Evolutionary conservation across 441 rosid genomes (phyloP), one percentile per base, ranked within the genome.

Genomic region (Corymbia calophylla): DNA sequence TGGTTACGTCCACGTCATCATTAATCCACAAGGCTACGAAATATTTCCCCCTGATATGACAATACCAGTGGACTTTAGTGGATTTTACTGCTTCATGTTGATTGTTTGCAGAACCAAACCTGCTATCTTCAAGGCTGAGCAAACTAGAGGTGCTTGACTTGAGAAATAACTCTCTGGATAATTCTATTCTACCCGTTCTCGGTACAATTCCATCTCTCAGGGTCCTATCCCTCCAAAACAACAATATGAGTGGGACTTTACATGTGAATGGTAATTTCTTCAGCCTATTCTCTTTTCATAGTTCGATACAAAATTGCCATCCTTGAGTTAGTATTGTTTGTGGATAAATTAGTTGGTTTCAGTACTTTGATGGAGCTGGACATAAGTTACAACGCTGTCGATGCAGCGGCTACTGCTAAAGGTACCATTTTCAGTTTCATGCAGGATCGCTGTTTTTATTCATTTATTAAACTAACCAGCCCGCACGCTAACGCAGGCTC

Each of bases 401-500:
- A 58, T 25, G 64, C 13, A 58, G n/a, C 0, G 2, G 3, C 15
- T 2, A 5, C 0, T 11, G n/a, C 3, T 27, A 0, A 60, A 60
- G 66, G 66, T 60, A 60, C 0, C 5, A 0, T 11, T 27, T 27
- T 0, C 5, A 0, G 11, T 60, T 60, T 60, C 8, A 60, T 12
- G 16, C 3, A 11, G 1, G 3, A 25, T 2, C n/a, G 7, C 11
- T 2, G 2, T 25, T 58, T 58, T 11, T 10, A 11, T 25, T 10
- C 15, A 25, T 58, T 10, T 25, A 58, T 58, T 58, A 58, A 25
- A 58, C 15, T 5, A 5, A 58, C 64, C 25, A 10, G n/a, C 0
- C 6, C 9, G 0, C 23, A 0, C 39, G 2, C 0, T 58, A 13
- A 25, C 25, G 64, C 7, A 58, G 0, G n/a, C 29, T 58, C 3